Evolutionary conservation across 352 stramenopile genomes (phyloP).

Genomic region (Phytophthora cajani): DNA sequence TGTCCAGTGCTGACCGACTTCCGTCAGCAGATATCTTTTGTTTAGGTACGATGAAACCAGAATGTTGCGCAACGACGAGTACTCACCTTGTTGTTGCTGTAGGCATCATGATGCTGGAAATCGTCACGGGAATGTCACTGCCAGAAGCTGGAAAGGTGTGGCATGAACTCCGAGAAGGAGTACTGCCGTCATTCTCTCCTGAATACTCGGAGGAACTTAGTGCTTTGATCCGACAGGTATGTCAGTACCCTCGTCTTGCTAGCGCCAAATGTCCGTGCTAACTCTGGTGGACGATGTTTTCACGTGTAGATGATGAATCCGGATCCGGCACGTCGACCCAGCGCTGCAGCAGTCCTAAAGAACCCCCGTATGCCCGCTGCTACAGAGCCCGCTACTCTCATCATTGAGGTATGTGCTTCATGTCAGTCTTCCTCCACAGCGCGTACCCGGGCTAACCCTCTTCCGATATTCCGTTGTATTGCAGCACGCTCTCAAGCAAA

Average conservation of each 20-base stretch:
- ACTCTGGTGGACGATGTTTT: background rate
- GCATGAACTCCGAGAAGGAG: slow-evolving; percentile 68
- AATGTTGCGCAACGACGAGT: background rate
- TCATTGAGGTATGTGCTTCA: slow-evolving; percentile 36
- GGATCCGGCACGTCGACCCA: slow-evolving; percentile 50
- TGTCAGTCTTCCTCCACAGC: background rate
- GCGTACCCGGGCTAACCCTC: background rate
- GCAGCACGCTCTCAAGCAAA: slow-evolving; percentile 40
- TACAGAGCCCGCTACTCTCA: slow-evolving; percentile 20
- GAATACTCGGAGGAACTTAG: slow-evolving; percentile 59
- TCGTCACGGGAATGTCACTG: slow-evolving; percentile 48
- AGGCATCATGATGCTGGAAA: slow-evolving; percentile 78
- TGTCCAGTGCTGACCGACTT: slow-evolving; percentile 65
- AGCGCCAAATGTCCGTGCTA: background rate
- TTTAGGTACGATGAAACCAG: slow-evolving; percentile 60
- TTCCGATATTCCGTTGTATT: background rate
- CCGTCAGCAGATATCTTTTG: slow-evolving; percentile 96
- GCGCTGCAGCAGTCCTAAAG: slow-evolving; percentile 44
- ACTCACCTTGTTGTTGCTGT: slow-evolving; percentile 1
- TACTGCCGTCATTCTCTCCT: slow-evolving; percentile 48
- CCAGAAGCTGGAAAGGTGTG: slow-evolving; percentile 65
- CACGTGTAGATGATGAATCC: slow-evolving; percentile 67
- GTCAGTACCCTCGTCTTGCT: background rate
- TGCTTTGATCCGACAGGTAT: slow-evolving; percentile 55
- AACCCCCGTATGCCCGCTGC: slow-evolving; percentile 28